Percentiles rank a stretch among this genome's conserved stretches.
Conservation (phyloP, 176 grass and related monocot genomes). For the Oryza brachyantha region DNA sequence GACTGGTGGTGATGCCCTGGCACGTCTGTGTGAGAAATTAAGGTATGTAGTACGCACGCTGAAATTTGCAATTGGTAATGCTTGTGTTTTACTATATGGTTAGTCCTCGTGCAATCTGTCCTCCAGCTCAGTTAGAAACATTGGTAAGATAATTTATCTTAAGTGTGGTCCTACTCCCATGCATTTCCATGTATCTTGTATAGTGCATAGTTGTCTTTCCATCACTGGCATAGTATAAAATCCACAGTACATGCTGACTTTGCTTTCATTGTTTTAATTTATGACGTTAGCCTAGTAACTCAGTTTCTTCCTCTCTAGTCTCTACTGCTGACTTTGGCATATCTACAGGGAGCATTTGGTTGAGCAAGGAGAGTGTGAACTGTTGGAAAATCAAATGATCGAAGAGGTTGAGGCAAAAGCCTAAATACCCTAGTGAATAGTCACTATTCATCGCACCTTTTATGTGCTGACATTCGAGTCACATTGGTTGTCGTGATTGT, state of each 20-base stretch:
- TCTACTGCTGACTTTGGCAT: constrained; percentile 16
- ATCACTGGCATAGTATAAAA: neutral
- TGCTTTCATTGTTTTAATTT: neutral
- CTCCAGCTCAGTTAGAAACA: neutral
- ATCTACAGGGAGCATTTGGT: constrained; percentile 62
- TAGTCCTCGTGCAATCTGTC: neutral
- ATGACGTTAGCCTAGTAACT: neutral
- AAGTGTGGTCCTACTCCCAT: neutral
- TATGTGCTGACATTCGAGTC: neutral
- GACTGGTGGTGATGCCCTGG: constrained; percentile 80
- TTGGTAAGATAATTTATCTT: neutral
- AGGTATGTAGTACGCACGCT: constrained; percentile 53
- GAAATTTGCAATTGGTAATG: neutral
- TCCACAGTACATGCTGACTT: neutral
- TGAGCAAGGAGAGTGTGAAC: constrained; percentile 55
- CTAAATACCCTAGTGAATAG: neutral
- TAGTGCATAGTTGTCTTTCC: neutral
- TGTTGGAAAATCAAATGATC: constrained; percentile 38
- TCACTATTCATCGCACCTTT: constrained; percentile 15
- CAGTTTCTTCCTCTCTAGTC: neutral
- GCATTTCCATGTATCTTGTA: neutral
- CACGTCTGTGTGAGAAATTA: constrained; percentile 72
- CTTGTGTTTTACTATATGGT: neutral
- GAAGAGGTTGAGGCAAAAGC: constrained; percentile 31
- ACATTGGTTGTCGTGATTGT: neutral